Evolutionary conservation across 805 yeast genomes (phyloP).

Genomic region (Candida nitratophila): DNA sequence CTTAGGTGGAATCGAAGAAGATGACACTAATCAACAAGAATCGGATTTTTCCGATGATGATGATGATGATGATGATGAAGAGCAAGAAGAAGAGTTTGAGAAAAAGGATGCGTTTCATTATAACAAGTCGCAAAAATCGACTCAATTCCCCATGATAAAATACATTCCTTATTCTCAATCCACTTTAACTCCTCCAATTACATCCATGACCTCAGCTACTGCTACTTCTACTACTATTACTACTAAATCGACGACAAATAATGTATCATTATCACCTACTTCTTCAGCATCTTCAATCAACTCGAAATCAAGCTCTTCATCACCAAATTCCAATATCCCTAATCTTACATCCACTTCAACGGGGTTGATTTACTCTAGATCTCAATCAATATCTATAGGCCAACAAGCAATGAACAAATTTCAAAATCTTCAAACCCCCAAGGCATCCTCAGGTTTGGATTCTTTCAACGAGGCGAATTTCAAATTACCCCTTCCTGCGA

Average conservation of each 20-base stretch:
- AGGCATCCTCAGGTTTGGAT: background rate
- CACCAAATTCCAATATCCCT: too few species aligned
- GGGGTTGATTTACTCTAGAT: too few species aligned
- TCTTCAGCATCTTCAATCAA: too few species aligned
- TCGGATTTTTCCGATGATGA: too few species aligned
- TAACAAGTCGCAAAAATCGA: too few species aligned
- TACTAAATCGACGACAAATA: too few species aligned
- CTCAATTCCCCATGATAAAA: conserved; percentile 6
- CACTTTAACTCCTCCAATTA: background rate
- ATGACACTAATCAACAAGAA: background rate
- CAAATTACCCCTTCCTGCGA: background rate
- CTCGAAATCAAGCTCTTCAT: too few species aligned
- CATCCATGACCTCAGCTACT: background rate
- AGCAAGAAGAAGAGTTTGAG: too few species aligned
- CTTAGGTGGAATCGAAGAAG: background rate
- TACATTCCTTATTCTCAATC: background rate
- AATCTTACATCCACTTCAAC: too few species aligned
- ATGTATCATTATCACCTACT: background rate
- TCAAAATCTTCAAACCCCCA: background rate
- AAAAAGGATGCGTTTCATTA: too few species aligned
- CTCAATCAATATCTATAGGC: too few species aligned
- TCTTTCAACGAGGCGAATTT: background rate
- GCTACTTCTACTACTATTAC: background rate
- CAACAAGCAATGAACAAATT: background rate
- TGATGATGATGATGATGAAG: too few species aligned